Percentiles rank a stretch among this genome's conserved stretches.
Evolutionary conservation across 106 monocot species (phyloP).

Genomic region (Posidonia australis): DNA sequence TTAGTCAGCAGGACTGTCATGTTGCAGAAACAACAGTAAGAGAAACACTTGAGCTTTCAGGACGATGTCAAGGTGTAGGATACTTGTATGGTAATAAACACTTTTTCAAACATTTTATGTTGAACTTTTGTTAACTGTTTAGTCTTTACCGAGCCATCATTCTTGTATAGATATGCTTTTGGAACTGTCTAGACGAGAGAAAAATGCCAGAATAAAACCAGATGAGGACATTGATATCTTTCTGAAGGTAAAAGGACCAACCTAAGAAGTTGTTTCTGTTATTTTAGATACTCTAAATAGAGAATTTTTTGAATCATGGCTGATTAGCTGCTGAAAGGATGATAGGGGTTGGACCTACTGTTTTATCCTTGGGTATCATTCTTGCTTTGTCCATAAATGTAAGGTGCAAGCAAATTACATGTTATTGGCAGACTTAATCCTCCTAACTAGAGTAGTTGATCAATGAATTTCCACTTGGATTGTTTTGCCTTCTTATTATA

Average conservation of each 20-base stretch:
- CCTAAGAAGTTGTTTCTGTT: neutral
- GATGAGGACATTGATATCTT: slow-evolving; percentile 99
- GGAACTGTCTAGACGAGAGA: slow-evolving; percentile 89
- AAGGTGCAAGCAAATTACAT: too few species aligned
- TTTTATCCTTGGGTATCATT: too few species aligned
- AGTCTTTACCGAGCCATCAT: too few species aligned
- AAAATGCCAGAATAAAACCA: slow-evolving; percentile 85
- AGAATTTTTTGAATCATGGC: neutral
- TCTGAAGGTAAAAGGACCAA: slow-evolving; percentile 58
- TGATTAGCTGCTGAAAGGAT: neutral
- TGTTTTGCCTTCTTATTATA: too few species aligned
- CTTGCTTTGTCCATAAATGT: too few species aligned
- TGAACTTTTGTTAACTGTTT: neutral
- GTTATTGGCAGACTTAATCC: too few species aligned
- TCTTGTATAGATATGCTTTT: slow-evolving; percentile 72
- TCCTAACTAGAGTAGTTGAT: too few species aligned
- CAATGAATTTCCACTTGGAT: too few species aligned
- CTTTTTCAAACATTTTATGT: too few species aligned
- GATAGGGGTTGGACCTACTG: too few species aligned
- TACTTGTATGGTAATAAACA: slow-evolving; percentile 77
- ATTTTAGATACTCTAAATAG: neutral
- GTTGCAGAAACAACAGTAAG: slow-evolving; percentile 88
- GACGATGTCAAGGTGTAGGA: slow-evolving; percentile 89
- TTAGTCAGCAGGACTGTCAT: slow-evolving; percentile 95
- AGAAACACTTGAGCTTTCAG: slow-evolving; percentile 89